Evolutionary conservation across 148 eudicot species (phyloP).

Genomic region (Amaranthus palmeri): DNA sequence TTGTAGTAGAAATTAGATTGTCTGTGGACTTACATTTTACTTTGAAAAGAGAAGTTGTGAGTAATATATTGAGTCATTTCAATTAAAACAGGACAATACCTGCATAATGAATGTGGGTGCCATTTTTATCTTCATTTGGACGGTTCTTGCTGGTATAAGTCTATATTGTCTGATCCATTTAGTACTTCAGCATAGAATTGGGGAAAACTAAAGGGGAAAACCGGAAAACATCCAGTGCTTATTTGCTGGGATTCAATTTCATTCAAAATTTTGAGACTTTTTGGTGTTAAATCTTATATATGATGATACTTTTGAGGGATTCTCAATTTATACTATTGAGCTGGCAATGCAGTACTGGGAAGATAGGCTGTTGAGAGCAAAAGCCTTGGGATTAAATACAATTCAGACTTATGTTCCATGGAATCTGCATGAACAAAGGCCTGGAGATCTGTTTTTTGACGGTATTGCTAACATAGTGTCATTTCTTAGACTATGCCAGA

Average conservation of each 20-base stretch:
- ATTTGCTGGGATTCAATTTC: not conserved
- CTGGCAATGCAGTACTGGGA: conserved; percentile 73
- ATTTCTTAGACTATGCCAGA: conserved; percentile 73
- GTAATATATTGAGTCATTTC: not conserved
- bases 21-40: not conserved
- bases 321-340: not conserved
- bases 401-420: conserved; percentile 96
- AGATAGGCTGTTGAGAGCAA: conserved; percentile 81
- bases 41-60: not conserved
- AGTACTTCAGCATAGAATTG: not conserved
- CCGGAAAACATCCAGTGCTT: not conserved
- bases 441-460: conserved; percentile 58
- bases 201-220: not conserved
- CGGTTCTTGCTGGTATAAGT: not conserved
- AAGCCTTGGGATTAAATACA: conserved; percentile 92
- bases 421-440: conserved; percentile 89
- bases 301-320: not conserved
- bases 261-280: not conserved
- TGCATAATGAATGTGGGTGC: not conserved
- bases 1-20: not conserved
- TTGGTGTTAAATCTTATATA: not conserved
- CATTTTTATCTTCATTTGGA: not conserved
- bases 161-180: not conserved
- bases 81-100: not conserved
- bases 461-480: conserved; percentile 79